Percentiles rank a stretch among this genome's conserved stretches.
Evolutionary conservation across 495 filamentous ascomycete species (phyloP).

Genomic region (Aspergillus funiculosus): DNA sequence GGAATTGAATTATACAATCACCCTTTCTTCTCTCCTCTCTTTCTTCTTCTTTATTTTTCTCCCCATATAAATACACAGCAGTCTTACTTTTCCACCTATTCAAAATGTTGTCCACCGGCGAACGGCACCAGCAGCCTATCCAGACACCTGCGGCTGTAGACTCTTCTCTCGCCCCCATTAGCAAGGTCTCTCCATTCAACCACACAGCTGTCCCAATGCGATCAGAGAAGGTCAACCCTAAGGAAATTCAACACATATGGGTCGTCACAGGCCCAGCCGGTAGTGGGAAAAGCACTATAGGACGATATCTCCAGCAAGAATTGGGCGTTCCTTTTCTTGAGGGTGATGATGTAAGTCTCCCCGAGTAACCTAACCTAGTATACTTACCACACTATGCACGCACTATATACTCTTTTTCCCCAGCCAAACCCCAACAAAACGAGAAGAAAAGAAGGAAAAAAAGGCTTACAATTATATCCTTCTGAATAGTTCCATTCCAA

Average conservation of each 20-base stretch:
- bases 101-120: conserved; percentile 44
- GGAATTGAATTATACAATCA: background rate
- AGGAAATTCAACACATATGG: conserved; percentile 75
- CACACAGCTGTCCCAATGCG: conserved; percentile 18
- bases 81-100: background rate
- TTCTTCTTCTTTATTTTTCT: background rate
- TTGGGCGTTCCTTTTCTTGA: conserved; percentile 82
- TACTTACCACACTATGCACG: background rate
- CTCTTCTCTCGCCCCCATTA: conserved; percentile 19
- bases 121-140: conserved; percentile 30
- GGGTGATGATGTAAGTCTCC: conserved; percentile 79
- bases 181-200: conserved; percentile 21
- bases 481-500: conserved; percentile 69
- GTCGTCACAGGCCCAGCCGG: conserved; percentile 96
- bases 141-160: conserved; percentile 23
- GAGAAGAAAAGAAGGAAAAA: conserved; percentile 10
- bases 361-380: background rate
- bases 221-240: conserved; percentile 15
- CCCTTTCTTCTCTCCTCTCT: background rate
- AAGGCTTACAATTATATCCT: conserved; percentile 10
- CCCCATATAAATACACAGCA: background rate
- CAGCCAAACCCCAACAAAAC: background rate
- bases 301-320: conserved; percentile 63
- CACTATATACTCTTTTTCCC: background rate
- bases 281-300: conserved; percentile 93